A percentile compares a stretch with the other conserved stretches of the same genome.
These are phyloP conservation scores for Taiozyma sp. DNA, from an alignment of 1,139 yeast species.

Conservation along the genomic window DNA sequence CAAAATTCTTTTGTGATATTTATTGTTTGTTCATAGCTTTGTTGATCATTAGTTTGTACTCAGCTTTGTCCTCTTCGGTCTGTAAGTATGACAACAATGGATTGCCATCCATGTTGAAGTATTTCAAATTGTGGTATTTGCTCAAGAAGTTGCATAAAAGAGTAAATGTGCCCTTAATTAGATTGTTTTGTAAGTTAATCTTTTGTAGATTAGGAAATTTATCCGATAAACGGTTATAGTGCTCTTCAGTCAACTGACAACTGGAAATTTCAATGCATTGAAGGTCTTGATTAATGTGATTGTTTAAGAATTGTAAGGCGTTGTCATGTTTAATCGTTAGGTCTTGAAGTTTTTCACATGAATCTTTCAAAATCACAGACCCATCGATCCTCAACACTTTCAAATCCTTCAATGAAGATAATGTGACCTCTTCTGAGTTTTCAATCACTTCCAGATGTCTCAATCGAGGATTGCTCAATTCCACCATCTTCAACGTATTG, in stretches of 20 bases:
- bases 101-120: slow-evolving; percentile 14
- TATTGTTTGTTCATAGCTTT: slow-evolving; percentile 12
- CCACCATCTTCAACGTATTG: slow-evolving; percentile 3
- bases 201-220: slow-evolving; percentile 12
- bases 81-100: slow-evolving; percentile 15
- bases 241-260: slow-evolving; percentile 5
- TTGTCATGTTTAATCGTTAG: slow-evolving; percentile 5
- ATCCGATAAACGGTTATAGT: slow-evolving; percentile 2
- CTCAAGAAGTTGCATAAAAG: slow-evolving; percentile 10
- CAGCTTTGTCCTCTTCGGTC: slow-evolving; percentile 5
- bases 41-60: slow-evolving; percentile 15
- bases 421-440: neutral
- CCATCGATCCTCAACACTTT: slow-evolving; percentile 9
- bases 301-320: neutral
- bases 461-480: neutral
- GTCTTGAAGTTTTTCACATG: slow-evolving; percentile 8
- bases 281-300: slow-evolving; percentile 6
- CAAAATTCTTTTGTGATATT: neutral
- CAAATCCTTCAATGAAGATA: neutral
- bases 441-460: neutral
- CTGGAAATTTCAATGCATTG: slow-evolving; percentile 4
- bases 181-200: slow-evolving; percentile 13
- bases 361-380: slow-evolving; percentile 2
- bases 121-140: slow-evolving; percentile 8
- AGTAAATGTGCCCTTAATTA: slow-evolving; percentile 12